A percentile compares a stretch with the other conserved stretches of the same genome.
These are phyloP conservation scores for Suhomyces pyralidae DNA, from an alignment of 805 yeast genomes.

Conservation along the genomic window DNA sequence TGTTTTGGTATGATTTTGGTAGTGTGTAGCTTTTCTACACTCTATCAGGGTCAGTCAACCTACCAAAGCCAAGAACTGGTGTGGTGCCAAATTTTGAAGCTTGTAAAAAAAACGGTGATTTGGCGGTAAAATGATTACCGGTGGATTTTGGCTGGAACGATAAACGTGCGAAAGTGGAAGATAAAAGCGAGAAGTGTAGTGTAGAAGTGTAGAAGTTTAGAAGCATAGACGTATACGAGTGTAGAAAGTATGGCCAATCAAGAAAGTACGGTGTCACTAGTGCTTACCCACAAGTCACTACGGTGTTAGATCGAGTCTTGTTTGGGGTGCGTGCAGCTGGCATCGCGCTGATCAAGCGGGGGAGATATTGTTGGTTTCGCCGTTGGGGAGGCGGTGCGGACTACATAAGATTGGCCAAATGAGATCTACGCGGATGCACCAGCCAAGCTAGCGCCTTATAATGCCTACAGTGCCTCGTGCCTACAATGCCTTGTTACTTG, in stretches of 20 bases:
- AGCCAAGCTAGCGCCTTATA: too few relatives aligned
- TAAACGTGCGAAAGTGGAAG: too few relatives aligned
- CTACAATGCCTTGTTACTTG: too few relatives aligned
- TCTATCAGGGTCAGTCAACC: background rate
- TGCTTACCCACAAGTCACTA: too few relatives aligned
- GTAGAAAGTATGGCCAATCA: too few relatives aligned
- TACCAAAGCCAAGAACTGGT: background rate
- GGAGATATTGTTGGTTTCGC: background rate
- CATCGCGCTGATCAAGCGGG: background rate
- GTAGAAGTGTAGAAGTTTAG: too few relatives aligned
- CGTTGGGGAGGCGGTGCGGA: background rate
- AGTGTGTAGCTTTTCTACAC: background rate
- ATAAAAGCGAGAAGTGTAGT: too few relatives aligned
- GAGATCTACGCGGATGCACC: too few relatives aligned
- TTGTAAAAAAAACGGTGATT: background rate
- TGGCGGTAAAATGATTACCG: background rate
- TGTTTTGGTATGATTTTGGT: background rate
- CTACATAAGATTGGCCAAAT: background rate
- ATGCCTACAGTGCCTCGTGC: too few relatives aligned
- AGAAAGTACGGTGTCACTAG: too few relatives aligned
- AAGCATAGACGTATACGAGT: too few relatives aligned
- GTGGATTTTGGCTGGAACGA: background rate
- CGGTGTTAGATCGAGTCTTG: too few relatives aligned
- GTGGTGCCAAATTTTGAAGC: background rate
- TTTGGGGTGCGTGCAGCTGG: background rate